Percentiles rank a stretch among this genome's conserved stretches.
These are phyloP conservation scores for Fusarium brevicatenulatum DNA, from an alignment of 2,329 filamentous ascomycete species.

Conservation along the genomic window DNA sequence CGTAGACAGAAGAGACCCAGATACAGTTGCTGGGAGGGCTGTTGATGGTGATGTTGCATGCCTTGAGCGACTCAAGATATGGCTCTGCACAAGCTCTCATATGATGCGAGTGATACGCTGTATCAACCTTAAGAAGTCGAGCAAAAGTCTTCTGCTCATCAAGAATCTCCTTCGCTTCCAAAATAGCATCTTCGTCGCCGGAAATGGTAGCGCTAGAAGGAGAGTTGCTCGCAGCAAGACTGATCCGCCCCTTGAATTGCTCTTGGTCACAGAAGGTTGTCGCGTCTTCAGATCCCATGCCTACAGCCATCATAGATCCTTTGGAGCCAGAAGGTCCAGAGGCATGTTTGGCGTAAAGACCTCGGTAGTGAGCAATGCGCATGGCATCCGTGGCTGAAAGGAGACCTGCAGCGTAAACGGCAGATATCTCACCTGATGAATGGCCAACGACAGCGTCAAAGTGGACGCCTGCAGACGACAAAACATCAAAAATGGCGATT, in stretches of 20 bases:
- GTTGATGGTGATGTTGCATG: neutral
- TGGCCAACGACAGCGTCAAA: neutral
- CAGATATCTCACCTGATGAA: slow-evolving; percentile 11
- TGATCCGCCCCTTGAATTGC: neutral
- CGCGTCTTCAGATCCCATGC: neutral
- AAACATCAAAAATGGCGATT: neutral
- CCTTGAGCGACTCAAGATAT: neutral
- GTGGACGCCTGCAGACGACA: neutral
- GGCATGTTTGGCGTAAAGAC: neutral
- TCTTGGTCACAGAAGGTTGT: neutral
- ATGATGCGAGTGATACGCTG: neutral
- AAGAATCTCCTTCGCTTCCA: neutral
- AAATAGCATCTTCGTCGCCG: slow-evolving; percentile 1
- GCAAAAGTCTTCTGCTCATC: neutral
- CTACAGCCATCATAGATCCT: slow-evolving; percentile 9
- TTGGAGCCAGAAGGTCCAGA: neutral
- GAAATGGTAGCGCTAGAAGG: slow-evolving; percentile 1
- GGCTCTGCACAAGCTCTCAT: slow-evolving; percentile 3
- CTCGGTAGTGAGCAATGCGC: slow-evolving; percentile 3
- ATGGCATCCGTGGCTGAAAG: neutral
- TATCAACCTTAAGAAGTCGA: slow-evolving; percentile 5
- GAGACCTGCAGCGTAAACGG: neutral
- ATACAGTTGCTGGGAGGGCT: neutral
- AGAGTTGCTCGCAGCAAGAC: slow-evolving; percentile 5
- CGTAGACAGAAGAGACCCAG: slow-evolving; percentile 3